These are phyloP conservation scores for Hypholoma sublateritium DNA, from an alignment of 768 basidiomycete species.

Conservation along the genomic window DNA sequence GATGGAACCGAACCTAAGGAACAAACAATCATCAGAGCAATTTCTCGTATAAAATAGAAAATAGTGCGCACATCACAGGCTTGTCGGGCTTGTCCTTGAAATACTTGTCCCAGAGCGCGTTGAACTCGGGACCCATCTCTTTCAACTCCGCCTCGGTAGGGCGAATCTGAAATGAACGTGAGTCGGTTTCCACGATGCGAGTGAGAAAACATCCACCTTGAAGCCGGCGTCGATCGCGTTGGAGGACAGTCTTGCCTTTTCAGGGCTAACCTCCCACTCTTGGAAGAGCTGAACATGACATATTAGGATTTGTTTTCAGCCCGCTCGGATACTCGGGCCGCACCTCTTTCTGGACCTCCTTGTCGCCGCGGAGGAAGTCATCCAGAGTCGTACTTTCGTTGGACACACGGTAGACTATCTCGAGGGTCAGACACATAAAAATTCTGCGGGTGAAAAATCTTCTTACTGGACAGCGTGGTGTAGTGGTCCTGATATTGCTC, in stretches of 20 bases:
- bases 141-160: slow-evolving; percentile 69
- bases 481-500: slow-evolving; percentile 78
- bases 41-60: neutral
- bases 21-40: neutral
- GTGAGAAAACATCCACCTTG: slow-evolving; percentile 40
- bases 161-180: slow-evolving; percentile 48
- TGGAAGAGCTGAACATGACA: slow-evolving; percentile 42
- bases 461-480: slow-evolving; percentile 61
- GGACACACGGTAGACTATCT: slow-evolving; percentile 61
- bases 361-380: slow-evolving; percentile 70
- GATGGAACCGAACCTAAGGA: slow-evolving; percentile 58
- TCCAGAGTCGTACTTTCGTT: slow-evolving; percentile 63
- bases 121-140: slow-evolving; percentile 80
- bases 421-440: neutral
- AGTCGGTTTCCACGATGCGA: neutral
- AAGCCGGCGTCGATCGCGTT: slow-evolving; percentile 77
- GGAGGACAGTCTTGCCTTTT: slow-evolving; percentile 67
- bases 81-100: slow-evolving; percentile 83
- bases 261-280: slow-evolving; percentile 66
- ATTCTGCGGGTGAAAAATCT: neutral
- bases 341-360: slow-evolving; percentile 57
- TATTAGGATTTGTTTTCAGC: neutral
- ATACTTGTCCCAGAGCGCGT: slow-evolving; percentile 64
- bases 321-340: slow-evolving; percentile 4
- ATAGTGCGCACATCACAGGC: slow-evolving; percentile 57